Evolutionary conservation across 1,284 basidiomycete species (phyloP).

Genomic region (Mycosarcoma maydis): DNA sequence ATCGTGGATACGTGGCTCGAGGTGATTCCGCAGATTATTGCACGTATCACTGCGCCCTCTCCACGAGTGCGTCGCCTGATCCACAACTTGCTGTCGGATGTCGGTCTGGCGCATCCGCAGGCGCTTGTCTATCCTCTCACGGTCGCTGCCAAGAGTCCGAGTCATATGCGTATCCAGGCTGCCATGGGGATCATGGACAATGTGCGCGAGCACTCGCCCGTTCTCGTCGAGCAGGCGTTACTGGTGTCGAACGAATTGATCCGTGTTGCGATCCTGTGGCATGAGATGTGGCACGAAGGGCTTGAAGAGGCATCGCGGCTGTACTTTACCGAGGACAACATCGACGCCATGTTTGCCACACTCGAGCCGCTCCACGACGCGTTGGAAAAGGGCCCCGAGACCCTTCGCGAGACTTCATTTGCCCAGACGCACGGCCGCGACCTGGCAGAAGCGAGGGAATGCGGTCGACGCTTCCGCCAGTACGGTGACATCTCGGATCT

Average conservation of each 20-base stretch:
- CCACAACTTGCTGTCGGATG: conserved; percentile 86
- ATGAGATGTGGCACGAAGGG: conserved; percentile 98
- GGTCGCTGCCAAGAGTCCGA: conserved; percentile 96
- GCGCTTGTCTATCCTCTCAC: conserved; percentile 98
- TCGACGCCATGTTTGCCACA: conserved; percentile 97
- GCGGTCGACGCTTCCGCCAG: conserved; percentile 84
- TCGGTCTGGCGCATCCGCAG: conserved; percentile 96
- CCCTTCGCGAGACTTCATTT: conserved; percentile 93
- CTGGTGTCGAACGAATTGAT: conserved; percentile 95
- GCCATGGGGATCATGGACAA: conserved; percentile 89
- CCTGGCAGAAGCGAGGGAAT: conserved; percentile 91
- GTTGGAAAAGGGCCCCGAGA: conserved; percentile 94
- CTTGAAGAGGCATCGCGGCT: conserved; percentile 96
- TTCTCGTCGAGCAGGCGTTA: conserved; percentile 90
- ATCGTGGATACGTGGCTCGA: conserved; percentile 98
- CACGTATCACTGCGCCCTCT: conserved; percentile 94
- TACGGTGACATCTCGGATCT: conserved; percentile 87
- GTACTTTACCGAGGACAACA: conserved; percentile 98
- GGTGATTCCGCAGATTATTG: conserved; percentile 99
- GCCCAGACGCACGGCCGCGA: conserved; percentile 94
- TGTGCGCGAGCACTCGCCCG: conserved; percentile 90
- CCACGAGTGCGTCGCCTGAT: conserved; percentile 88
- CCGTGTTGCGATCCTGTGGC: conserved; percentile 97
- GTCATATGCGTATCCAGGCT: conserved; percentile 80
- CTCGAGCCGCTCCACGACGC: conserved; percentile 93